These are phyloP conservation scores for Podospora conica DNA, from an alignment of 495 filamentous ascomycete species.

Conservation along the genomic window DNA sequence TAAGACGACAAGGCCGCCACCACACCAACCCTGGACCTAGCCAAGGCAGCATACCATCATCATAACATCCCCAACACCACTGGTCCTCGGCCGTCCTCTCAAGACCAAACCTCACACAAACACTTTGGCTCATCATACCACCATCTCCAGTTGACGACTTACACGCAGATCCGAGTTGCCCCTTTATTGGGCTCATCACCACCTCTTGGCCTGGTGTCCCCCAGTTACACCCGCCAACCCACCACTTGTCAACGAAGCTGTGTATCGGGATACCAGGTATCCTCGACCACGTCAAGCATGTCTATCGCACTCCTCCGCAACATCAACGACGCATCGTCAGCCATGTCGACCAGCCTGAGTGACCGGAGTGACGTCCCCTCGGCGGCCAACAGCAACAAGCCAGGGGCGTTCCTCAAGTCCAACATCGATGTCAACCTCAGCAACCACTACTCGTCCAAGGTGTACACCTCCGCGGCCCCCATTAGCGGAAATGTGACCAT, in stretches of 20 bases:
- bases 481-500: conserved; percentile 49
- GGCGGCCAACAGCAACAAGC: background rate
- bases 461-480: conserved; percentile 45
- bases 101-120: background rate
- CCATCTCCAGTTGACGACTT: background rate
- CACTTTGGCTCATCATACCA: background rate
- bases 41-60: background rate
- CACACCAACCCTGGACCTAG: background rate
- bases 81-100: background rate
- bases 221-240: background rate
- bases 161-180: background rate
- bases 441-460: conserved; percentile 41
- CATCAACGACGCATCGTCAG: conserved; percentile 1
- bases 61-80: background rate
- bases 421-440: conserved; percentile 40
- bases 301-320: conserved; percentile 7
- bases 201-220: background rate
- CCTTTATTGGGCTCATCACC: background rate
- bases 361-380: conserved; percentile 9
- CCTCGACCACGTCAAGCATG: conserved; percentile 1
- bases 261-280: background rate
- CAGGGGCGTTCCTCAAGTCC: conserved; percentile 23
- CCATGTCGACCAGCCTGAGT: conserved; percentile 12
- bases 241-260: background rate
- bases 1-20: background rate